These are phyloP conservation scores for Sporothrix variecibatus DNA, from an alignment of 2,329 filamentous ascomycete genomes.

Conservation along the genomic window DNA sequence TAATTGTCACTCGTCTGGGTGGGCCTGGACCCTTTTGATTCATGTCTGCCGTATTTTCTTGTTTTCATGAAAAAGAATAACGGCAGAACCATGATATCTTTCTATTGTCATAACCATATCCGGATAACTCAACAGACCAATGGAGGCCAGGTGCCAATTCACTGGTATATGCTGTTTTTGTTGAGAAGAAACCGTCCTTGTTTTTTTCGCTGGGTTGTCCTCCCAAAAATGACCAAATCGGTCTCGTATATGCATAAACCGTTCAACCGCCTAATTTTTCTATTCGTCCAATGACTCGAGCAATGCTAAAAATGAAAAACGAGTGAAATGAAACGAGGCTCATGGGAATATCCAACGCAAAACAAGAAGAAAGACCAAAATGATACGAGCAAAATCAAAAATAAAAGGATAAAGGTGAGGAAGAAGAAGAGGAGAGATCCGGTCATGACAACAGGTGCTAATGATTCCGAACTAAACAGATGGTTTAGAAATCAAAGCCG, in stretches of 20 bases:
- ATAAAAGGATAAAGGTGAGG: neutral
- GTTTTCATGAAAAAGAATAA: neutral
- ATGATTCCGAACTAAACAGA: neutral
- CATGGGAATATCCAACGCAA: neutral
- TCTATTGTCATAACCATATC: constrained; percentile 9
- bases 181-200: neutral
- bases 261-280: neutral
- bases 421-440: neutral
- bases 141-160: neutral
- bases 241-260: constrained; percentile 24
- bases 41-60: neutral
- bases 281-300: constrained; percentile 26
- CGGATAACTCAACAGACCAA: neutral
- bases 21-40: neutral
- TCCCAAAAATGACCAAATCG: constrained; percentile 8
- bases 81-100: neutral
- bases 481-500: constrained; percentile 8
- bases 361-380: neutral
- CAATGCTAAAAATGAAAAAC: constrained; percentile 23
- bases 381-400: neutral
- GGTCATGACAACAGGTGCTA: neutral
- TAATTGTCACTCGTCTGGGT: neutral
- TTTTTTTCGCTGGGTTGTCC: neutral
- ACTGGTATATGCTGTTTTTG: neutral
- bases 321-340: neutral